These are phyloP conservation scores for Suillus subaureus DNA, from an alignment of 768 basidiomycete species.

Conservation along the genomic window DNA sequence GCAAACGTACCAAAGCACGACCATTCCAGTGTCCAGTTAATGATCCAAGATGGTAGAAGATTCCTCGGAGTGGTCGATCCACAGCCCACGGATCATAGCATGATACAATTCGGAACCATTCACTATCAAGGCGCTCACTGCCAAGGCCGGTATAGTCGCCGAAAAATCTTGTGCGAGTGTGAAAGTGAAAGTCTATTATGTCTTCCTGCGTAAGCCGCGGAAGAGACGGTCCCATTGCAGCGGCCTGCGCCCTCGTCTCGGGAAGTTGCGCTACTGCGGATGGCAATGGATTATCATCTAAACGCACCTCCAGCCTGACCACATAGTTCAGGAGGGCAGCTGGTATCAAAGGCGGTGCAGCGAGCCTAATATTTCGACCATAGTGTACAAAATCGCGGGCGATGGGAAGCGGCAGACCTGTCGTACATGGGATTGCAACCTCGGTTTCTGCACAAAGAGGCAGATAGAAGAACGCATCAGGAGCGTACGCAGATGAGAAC, in stretches of 20 bases:
- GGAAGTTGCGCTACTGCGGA: conserved; percentile 28
- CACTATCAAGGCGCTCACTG: conserved; percentile 43
- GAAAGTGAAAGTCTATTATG: conserved; percentile 39
- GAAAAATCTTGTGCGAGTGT: conserved; percentile 38
- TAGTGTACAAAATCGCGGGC: conserved; percentile 41
- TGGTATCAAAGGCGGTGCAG: conserved; percentile 42
- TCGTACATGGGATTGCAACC: conserved; percentile 13
- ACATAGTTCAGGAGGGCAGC: conserved; percentile 42
- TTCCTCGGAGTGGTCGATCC: conserved; percentile 41
- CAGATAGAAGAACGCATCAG: conserved; percentile 46
- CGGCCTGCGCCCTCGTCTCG: conserved; percentile 37
- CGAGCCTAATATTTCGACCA: conserved; percentile 41
- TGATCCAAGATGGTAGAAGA: conserved; percentile 45
- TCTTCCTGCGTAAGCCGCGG: conserved; percentile 43
- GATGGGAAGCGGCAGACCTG: conserved; percentile 33
- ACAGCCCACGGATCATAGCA: conserved; percentile 42
- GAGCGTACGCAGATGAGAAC: conserved; percentile 46
- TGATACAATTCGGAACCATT: conserved; percentile 50
- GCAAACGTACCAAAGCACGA: conserved; percentile 43
- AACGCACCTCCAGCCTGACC: conserved; percentile 40
- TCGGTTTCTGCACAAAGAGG: conserved; percentile 37
- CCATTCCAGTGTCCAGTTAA: conserved; percentile 50
- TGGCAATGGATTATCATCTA: conserved; percentile 31
- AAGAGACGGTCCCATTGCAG: conserved; percentile 27
- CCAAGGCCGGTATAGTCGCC: conserved; percentile 20